These are phyloP conservation scores for Ambrosiella beaveri DNA, from an alignment of 2,329 filamentous ascomycete genomes.

Conservation along the genomic window DNA sequence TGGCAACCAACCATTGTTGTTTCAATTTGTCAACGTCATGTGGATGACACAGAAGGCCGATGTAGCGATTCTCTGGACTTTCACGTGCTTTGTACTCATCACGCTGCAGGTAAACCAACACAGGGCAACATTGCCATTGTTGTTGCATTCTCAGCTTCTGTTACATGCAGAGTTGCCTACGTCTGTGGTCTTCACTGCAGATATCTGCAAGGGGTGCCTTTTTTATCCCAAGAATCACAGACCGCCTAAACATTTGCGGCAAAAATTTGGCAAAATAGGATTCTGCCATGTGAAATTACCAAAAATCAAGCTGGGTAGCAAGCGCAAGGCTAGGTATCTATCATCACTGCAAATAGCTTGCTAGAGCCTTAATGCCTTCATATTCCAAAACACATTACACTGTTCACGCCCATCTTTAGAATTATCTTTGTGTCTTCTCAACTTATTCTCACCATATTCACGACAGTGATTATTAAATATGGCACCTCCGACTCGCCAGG, in stretches of 20 bases:
- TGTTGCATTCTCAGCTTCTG: not conserved
- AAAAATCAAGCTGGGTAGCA: not conserved
- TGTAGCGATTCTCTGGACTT: too few species aligned
- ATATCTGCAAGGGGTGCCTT: not conserved
- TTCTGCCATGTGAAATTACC: not conserved
- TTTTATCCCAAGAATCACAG: not conserved
- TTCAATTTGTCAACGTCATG: not conserved
- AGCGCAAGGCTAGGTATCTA: not conserved
- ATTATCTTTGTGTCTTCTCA: not conserved
- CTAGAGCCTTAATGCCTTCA: not conserved
- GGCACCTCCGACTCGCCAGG: constrained; percentile 80
- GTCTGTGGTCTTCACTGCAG: not conserved
- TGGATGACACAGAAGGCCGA: too few species aligned
- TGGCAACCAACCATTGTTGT: not conserved
- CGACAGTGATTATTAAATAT: constrained; percentile 21
- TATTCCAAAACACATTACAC: too few species aligned
- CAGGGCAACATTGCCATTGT: not conserved
- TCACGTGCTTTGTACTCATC: not conserved
- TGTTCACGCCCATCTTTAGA: not conserved
- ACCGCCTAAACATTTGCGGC: not conserved
- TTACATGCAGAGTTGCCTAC: not conserved
- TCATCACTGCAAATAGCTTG: not conserved
- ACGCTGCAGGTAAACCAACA: not conserved
- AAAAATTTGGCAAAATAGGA: not conserved
- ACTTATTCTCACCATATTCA: not conserved